These are phyloP conservation scores for Acacia acuminata DNA, from an alignment of 306 rosid species.

Conservation along the genomic window DNA sequence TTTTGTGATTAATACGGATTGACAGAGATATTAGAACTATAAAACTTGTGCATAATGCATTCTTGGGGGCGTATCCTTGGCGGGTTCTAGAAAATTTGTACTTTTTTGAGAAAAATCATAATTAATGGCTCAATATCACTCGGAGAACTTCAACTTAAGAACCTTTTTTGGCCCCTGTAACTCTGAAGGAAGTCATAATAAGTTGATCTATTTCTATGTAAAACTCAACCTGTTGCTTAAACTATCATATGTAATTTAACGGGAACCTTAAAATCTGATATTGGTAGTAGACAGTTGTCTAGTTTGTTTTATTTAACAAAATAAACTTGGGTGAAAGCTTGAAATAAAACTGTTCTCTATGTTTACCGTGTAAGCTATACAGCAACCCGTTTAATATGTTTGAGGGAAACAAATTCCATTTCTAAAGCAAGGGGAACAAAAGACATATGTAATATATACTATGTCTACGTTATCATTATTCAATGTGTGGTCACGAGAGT, in stretches of 20 bases:
- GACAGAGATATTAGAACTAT: background rate
- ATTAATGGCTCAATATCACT: background rate
- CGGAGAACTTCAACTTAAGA: background rate
- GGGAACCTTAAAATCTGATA: background rate
- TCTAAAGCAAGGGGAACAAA: background rate
- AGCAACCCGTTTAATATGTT: background rate
- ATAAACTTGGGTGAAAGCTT: background rate
- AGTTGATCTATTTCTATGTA: background rate
- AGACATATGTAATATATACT: background rate
- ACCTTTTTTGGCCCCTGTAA: background rate
- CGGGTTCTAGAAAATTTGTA: background rate
- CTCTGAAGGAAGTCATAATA: background rate
- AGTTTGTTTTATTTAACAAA: constrained; percentile 17
- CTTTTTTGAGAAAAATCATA: background rate
- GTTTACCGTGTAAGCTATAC: background rate
- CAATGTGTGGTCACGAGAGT: background rate
- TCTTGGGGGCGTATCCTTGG: constrained; percentile 2
- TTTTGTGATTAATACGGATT: background rate
- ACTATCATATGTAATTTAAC: background rate
- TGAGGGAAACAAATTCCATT: background rate
- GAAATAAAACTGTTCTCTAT: background rate
- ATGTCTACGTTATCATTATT: background rate
- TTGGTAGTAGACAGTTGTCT: background rate
- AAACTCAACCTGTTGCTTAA: constrained; percentile 11
- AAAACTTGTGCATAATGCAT: background rate